Evolutionary conservation across 2,329 filamentous ascomycete genomes (phyloP).

Genomic region (Microdochium paspali): DNA sequence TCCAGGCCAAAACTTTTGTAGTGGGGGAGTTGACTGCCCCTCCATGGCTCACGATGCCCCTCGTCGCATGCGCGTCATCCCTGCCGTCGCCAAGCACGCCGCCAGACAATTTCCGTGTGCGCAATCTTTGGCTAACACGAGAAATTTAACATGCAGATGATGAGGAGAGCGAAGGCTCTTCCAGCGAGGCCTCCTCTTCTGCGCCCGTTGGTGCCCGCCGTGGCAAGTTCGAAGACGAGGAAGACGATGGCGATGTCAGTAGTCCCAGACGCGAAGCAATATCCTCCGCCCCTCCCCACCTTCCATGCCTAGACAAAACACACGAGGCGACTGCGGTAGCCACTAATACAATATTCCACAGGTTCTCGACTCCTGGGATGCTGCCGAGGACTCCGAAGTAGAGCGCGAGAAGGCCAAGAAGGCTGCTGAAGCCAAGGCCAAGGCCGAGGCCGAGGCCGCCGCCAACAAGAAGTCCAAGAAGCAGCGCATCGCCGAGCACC

Average conservation of each 20-base stretch:
- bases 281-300: background rate
- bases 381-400: conserved; percentile 90
- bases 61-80: background rate
- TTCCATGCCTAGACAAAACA: conserved; percentile 3
- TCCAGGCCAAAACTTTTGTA: background rate
- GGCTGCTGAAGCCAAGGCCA: conserved; percentile 75
- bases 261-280: conserved; percentile 1
- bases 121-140: conserved; percentile 8
- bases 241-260: conserved; percentile 70
- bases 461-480: conserved; percentile 86
- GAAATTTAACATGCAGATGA: conserved; percentile 19
- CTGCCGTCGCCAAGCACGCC: background rate
- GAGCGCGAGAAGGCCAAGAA: conserved; percentile 93
- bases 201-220: conserved; percentile 31
- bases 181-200: conserved; percentile 24
- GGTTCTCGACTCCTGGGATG: conserved; percentile 96
- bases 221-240: conserved; percentile 84
- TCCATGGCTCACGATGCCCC: background rate
- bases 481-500: conserved; percentile 75
- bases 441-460: conserved; percentile 79
- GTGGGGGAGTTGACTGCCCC: background rate
- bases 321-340: too few relatives aligned
- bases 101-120: conserved; percentile 8
- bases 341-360: conserved; percentile 23
- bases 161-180: conserved; percentile 25